Percentiles rank a stretch among this genome's conserved stretches.
Conservation (phyloP, 306 rosid species). For the Quercus variabilis region DNA sequence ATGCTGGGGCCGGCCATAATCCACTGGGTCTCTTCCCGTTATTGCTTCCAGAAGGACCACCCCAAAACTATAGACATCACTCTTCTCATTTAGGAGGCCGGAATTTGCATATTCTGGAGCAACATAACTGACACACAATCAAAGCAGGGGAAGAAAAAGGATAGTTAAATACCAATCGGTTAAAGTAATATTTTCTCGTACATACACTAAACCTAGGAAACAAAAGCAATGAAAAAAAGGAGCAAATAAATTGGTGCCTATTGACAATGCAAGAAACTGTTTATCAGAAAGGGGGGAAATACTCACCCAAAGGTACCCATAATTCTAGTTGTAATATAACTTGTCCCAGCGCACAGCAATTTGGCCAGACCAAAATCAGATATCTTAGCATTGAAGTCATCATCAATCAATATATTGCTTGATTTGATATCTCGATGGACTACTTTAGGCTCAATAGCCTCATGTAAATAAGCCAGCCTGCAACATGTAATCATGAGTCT, state of each 20-base stretch:
- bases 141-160: slow-evolving; percentile 12
- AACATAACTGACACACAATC: slow-evolving; percentile 59
- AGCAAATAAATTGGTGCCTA: not conserved
- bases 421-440: slow-evolving; percentile 95
- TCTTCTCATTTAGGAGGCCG: slow-evolving; percentile 86
- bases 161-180: slow-evolving; percentile 6
- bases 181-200: slow-evolving; percentile 9
- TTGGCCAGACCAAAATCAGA: slow-evolving; percentile 96
- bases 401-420: slow-evolving; percentile 85
- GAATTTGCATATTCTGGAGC: slow-evolving; percentile 98
- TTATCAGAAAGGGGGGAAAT: not conserved
- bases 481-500: slow-evolving; percentile 21
- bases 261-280: not conserved
- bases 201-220: not conserved
- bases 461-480: slow-evolving; percentile 94
- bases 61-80: slow-evolving; percentile 86
- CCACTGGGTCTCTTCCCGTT: slow-evolving; percentile 94
- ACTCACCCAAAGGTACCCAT: slow-evolving; percentile 99
- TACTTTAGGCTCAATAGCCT: slow-evolving; percentile 95
- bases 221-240: not conserved
- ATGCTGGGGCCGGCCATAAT: slow-evolving; percentile 65
- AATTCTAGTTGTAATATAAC: slow-evolving; percentile 89
- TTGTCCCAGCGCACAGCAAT: slow-evolving; percentile 80
- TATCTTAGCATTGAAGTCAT: slow-evolving; percentile 86
- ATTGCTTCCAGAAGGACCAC: slow-evolving; percentile 77